Evolutionary conservation across 495 filamentous ascomycete species (phyloP).

Genomic region (Trichoderma virens): DNA sequence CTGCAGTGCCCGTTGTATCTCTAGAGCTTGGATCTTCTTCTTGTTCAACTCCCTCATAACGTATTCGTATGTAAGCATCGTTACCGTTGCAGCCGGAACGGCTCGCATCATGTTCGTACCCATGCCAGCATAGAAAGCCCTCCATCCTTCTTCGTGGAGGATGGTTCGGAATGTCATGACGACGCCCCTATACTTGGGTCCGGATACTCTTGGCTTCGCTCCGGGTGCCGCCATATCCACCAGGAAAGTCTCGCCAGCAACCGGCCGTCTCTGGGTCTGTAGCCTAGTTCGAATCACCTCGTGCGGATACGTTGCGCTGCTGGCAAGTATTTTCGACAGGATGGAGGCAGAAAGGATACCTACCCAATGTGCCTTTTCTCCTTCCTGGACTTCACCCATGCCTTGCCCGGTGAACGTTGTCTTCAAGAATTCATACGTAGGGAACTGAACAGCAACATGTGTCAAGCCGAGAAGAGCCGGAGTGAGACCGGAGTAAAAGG

Average conservation of each 20-base stretch:
- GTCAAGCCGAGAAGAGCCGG: constrained; percentile 87
- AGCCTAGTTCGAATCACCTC: constrained; percentile 87
- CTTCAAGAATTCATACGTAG: constrained; percentile 90
- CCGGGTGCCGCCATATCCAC: constrained; percentile 44
- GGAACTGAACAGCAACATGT: constrained; percentile 97
- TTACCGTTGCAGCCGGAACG: constrained; percentile 90
- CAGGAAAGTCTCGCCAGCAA: constrained; percentile 53
- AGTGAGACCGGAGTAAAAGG: constrained; percentile 93
- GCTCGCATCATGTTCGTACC: constrained; percentile 96
- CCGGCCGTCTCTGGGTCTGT: constrained; percentile 72
- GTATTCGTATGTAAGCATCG: constrained; percentile 94
- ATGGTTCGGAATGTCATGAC: constrained; percentile 79
- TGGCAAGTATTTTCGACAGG: constrained; percentile 88
- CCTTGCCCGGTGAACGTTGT: constrained; percentile 78
- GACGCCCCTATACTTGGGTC: constrained; percentile 72
- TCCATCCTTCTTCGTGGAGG: constrained; percentile 85
- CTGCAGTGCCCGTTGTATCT: not conserved
- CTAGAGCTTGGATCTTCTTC: constrained; percentile 14
- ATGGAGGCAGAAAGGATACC: constrained; percentile 86
- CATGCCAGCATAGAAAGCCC: constrained; percentile 95
- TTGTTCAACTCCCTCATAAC: constrained; percentile 51
- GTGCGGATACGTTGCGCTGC: constrained; percentile 92
- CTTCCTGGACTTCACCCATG: constrained; percentile 58
- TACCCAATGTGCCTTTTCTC: constrained; percentile 38
- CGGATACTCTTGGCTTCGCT: constrained; percentile 11